A percentile compares a stretch with the other conserved stretches of the same genome.
These are phyloP conservation scores for Daldinia concentrica DNA, from an alignment of 495 filamentous ascomycete genomes.

Conservation along the genomic window DNA sequence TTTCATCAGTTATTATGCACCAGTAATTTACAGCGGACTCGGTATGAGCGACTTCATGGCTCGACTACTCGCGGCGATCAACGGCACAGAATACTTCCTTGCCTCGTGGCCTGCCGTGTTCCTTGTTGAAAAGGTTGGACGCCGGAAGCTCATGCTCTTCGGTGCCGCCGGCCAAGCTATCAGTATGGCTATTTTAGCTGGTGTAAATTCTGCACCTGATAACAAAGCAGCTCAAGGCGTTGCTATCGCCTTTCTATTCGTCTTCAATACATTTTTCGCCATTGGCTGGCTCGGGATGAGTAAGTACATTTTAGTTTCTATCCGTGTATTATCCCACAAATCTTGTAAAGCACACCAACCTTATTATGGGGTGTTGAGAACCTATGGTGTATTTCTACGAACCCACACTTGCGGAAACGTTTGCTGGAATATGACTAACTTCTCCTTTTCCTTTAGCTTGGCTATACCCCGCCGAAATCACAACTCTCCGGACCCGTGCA, in stretches of 20 bases:
- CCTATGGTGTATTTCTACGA: neutral
- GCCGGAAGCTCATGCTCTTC: conserved; percentile 76
- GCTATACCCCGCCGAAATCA: conserved; percentile 80
- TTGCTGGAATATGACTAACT: conserved; percentile 22
- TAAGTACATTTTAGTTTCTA: conserved; percentile 45
- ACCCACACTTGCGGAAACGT: neutral
- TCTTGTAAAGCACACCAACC: neutral
- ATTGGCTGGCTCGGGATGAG: conserved; percentile 82
- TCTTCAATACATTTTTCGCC: conserved; percentile 82
- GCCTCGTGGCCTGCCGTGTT: conserved; percentile 77
- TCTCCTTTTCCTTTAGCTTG: conserved; percentile 32
- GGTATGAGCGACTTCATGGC: conserved; percentile 60
- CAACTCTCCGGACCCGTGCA: conserved; percentile 75
- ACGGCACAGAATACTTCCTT: conserved; percentile 78
- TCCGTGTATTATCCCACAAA: neutral
- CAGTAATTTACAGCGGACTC: conserved; percentile 70
- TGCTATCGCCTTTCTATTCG: conserved; percentile 69
- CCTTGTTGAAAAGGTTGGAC: conserved; percentile 67
- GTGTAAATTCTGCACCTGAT: conserved; percentile 48
- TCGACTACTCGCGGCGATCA: conserved; percentile 74
- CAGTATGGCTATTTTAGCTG: conserved; percentile 74
- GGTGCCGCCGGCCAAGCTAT: conserved; percentile 73
- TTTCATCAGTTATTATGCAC: conserved; percentile 64
- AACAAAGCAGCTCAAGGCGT: conserved; percentile 50
- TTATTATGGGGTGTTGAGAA: neutral